phyloP scores from a whole-genome alignment of 257 asterid species.

The Knoxia roxburghii region DNA sequence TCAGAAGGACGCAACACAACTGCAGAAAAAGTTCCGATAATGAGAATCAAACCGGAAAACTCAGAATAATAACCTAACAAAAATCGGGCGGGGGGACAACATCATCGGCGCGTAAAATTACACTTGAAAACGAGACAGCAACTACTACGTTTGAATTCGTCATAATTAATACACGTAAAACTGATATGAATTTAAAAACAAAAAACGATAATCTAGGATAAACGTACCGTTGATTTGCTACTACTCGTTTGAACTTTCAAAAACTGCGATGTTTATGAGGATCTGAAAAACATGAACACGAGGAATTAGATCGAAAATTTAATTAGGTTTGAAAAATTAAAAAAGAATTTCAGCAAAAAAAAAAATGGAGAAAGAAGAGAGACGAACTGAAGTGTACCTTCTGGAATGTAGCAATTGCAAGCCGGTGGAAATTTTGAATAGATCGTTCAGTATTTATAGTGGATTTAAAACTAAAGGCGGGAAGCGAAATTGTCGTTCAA shows the following conservation, averaged over 20 bases:
- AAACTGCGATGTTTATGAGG: not conserved
- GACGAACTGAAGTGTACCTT: not conserved
- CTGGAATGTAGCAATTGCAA: not conserved
- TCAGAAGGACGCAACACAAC: conserved; percentile 3
- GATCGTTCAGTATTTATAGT: not conserved
- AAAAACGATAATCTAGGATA: not conserved
- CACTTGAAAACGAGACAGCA: not conserved
- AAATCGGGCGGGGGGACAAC: not conserved
- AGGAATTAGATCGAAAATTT: not conserved
- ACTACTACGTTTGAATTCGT: not conserved
- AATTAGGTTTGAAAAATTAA: not conserved
- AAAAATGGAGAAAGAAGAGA: not conserved
- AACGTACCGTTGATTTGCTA: not conserved
- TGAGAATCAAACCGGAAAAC: not conserved
- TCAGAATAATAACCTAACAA: not conserved
- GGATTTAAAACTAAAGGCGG: not conserved
- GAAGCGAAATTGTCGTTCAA: not conserved
- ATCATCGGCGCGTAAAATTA: not conserved
- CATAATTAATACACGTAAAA: not conserved
- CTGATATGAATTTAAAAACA: not conserved
- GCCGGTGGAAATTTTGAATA: not conserved
- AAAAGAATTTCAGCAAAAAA: not conserved
- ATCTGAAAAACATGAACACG: not conserved
- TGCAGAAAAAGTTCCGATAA: not conserved
- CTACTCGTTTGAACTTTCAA: not conserved